Evolutionary conservation across 2,329 filamentous ascomycete species (phyloP).

Genomic region (Fusarium sp.): DNA sequence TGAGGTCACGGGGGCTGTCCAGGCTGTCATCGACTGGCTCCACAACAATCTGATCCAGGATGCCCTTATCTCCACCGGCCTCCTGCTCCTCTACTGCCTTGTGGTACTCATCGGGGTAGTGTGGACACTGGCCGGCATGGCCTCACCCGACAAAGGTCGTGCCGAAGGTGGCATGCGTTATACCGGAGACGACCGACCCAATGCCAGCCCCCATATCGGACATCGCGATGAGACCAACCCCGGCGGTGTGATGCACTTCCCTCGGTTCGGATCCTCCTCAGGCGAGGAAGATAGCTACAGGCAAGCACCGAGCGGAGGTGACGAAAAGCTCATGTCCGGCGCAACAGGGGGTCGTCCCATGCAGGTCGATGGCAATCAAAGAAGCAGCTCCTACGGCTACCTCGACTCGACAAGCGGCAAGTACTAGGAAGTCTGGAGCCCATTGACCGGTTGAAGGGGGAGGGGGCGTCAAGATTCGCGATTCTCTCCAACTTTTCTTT

Average conservation of each 20-base stretch:
- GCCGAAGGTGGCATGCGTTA: conserved; percentile 66
- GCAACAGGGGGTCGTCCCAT: conserved; percentile 39
- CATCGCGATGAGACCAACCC: conserved; percentile 38
- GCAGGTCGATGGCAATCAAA: conserved; percentile 47
- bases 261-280: conserved; percentile 45
- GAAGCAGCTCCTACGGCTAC: conserved; percentile 52
- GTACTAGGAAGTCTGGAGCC: conserved; percentile 40
- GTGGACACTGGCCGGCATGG: conserved; percentile 73
- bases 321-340: conserved; percentile 48
- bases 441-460: conserved; percentile 22
- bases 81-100: conserved; percentile 83
- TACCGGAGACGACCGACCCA: conserved; percentile 47
- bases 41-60: conserved; percentile 78
- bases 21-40: conserved; percentile 76
- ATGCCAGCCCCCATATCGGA: conserved; percentile 43
- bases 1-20: conserved; percentile 82
- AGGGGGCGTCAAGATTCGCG: neutral
- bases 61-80: conserved; percentile 79
- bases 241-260: conserved; percentile 37
- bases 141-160: conserved; percentile 65
- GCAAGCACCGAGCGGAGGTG: conserved; percentile 22
- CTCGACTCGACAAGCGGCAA: conserved; percentile 47
- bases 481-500: neutral
- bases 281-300: conserved; percentile 36
- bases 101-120: conserved; percentile 80